Conservation (phyloP, 2,329 filamentous ascomycete genomes). For the Sporothrix humicola region DNA sequence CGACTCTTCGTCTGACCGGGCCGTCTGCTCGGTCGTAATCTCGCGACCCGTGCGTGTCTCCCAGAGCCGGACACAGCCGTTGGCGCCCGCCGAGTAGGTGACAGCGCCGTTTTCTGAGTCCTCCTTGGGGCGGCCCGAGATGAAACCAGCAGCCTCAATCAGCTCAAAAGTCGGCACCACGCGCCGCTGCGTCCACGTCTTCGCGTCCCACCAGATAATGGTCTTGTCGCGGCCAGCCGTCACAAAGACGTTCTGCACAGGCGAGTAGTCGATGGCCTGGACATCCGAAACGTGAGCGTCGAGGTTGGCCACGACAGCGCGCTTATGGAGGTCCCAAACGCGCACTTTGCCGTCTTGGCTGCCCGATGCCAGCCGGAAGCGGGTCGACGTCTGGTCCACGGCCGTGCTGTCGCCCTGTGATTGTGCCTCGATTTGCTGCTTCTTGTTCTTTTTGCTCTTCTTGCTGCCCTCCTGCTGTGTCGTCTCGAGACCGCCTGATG, state of each 20-base stretch:
- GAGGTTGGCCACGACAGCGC: conserved; percentile 74
- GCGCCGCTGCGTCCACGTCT: conserved; percentile 80
- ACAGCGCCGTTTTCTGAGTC: conserved; percentile 57
- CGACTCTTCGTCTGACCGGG: conserved; percentile 64
- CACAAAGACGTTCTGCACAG: conserved; percentile 74
- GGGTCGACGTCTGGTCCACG: conserved; percentile 47
- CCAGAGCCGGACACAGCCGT: conserved; percentile 84
- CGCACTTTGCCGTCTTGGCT: conserved; percentile 92
- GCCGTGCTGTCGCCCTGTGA: conserved; percentile 41
- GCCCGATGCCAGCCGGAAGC: conserved; percentile 85
- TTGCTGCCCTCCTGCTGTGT: conserved; percentile 46
- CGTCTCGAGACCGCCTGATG: conserved; percentile 50
- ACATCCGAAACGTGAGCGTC: conserved; percentile 96
- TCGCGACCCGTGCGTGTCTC: conserved; percentile 77
- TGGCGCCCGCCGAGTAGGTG: conserved; percentile 84
- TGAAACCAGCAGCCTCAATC: conserved; percentile 82
- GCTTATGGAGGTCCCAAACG: conserved; percentile 89
- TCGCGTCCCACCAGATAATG: conserved; percentile 86
- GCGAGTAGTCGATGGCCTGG: conserved; percentile 81
- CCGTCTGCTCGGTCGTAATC: conserved; percentile 73
- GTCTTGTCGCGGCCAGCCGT: conserved; percentile 93
- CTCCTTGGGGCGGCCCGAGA: conserved; percentile 51
- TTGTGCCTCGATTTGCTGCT: conserved; percentile 48
- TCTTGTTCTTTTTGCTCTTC: conserved; percentile 47
- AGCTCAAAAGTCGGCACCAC: conserved; percentile 85